Base-by-base conservation (phyloP, 2,329 filamentous ascomycete species). In the Exophiala calicioides region DNA sequence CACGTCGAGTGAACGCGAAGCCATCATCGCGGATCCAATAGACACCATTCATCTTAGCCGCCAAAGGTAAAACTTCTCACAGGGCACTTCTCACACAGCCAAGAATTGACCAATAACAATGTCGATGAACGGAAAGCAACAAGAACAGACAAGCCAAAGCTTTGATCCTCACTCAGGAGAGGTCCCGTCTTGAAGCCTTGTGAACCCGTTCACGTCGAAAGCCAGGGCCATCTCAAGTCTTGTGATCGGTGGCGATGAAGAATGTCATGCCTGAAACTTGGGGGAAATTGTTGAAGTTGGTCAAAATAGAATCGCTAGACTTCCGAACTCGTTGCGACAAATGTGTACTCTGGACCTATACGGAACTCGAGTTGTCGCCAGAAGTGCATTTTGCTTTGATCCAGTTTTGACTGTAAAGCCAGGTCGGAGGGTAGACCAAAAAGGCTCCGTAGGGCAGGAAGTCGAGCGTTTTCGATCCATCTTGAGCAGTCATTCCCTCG, bases 131-230 rank as follows among this genome's bases (percentile, higher is more conserved):
- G 54, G 61, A 62, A 63, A 59, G 61, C 47, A 56, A 56, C 56
- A 65, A 63, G 62, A 58, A 73, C 78, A 74, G 88, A 91, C 87
- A 90, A 91, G 88, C 79, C 88, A 75, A 89, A 83, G 76, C 88
- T 90, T 89, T 94, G 88, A 94, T 84, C 75, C 86, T 86, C 89
- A 90, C 86, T 80, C 84, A 66, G 81, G 86, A 89, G 88, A 89
- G 86, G 87, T 89, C 88, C 88, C 77, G 70, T 69, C 59, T 61
- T 64, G 60, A 65, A 64, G 62, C 53, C 60, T 50, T 58, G 44
- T 52, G 50, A 54, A 52, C 53, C 58, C 50, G 45, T 46, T 24
- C 26, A 32, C 31, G 19, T 32, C 37, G 30, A 31, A 19, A 20
- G 13, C 15, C 27, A 26, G 31, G 20, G 23, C 31, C 20, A 12